These are phyloP conservation scores for Magnusiomyces ingens DNA, from an alignment of 1,139 yeast species.

Conservation along the genomic window DNA sequence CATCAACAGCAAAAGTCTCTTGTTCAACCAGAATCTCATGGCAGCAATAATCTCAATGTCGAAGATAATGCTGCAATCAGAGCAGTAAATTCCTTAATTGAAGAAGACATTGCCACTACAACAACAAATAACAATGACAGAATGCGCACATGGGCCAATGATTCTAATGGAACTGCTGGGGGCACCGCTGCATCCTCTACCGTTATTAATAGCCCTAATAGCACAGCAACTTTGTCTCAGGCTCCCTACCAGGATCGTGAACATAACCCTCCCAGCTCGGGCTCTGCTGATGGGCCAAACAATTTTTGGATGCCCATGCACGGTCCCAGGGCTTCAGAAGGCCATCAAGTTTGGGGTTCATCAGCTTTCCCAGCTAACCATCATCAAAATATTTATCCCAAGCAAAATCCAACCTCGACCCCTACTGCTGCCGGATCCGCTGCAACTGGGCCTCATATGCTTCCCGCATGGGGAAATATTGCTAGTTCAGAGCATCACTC, in stretches of 20 bases:
- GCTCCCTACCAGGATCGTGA: no score
- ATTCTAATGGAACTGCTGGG: background rate
- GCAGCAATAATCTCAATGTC: background rate
- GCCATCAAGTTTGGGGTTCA: background rate
- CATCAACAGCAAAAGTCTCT: background rate
- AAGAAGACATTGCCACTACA: background rate
- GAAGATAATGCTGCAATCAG: slow-evolving; percentile 1
- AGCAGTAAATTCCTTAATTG: slow-evolving; percentile 1
- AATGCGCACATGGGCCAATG: background rate
- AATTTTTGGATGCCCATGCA: background rate
- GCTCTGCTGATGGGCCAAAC: background rate
- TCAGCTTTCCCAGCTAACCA: no score
- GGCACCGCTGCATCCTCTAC: no score
- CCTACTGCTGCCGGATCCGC: background rate
- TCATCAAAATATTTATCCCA: background rate
- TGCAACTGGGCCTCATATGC: background rate
- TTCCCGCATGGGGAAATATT: slow-evolving; percentile 1
- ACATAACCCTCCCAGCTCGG: no score
- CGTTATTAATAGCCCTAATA: no score
- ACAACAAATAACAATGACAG: background rate
- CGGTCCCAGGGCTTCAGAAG: background rate
- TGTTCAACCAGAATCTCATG: background rate
- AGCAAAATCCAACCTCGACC: background rate
- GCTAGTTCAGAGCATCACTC: background rate
- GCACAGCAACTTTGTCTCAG: no score